Evolutionary conservation across 1,139 yeast genomes (phyloP).

Genomic region (Ogataea hybrid): DNA sequence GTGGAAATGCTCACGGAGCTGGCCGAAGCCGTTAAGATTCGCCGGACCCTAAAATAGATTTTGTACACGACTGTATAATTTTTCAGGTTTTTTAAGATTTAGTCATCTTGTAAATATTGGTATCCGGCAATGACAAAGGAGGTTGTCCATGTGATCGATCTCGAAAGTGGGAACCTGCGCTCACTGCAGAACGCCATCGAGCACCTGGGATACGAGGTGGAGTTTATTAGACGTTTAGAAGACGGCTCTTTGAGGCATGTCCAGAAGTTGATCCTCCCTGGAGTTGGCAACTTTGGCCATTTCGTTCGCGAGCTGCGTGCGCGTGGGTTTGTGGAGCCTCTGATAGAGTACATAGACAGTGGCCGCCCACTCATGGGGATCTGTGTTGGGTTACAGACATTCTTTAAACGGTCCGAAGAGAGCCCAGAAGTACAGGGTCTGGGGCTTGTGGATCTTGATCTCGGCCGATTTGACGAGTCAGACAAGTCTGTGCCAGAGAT

Average conservation of each 20-base stretch:
- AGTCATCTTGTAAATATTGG: not conserved
- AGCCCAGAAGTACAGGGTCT: slow-evolving; percentile 62
- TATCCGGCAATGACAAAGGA: slow-evolving; percentile 14
- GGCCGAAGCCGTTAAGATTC: slow-evolving; percentile 75
- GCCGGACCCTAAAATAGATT: slow-evolving; percentile 48
- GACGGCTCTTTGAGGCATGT: slow-evolving; percentile 48
- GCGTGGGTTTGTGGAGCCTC: slow-evolving; percentile 63
- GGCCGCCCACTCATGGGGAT: slow-evolving; percentile 93
- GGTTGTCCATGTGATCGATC: slow-evolving; percentile 77
- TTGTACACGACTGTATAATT: slow-evolving; percentile 7
- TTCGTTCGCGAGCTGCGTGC: slow-evolving; percentile 68
- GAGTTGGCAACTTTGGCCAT: slow-evolving; percentile 96
- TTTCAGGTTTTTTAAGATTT: not conserved
- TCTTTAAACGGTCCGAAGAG: slow-evolving; percentile 75
- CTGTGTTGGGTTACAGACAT: slow-evolving; percentile 91
- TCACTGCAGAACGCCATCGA: slow-evolving; percentile 86
- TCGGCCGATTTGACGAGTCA: slow-evolving; percentile 56
- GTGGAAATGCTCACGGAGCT: slow-evolving; percentile 74
- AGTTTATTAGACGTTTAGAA: slow-evolving; percentile 43
- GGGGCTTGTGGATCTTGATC: slow-evolving; percentile 45
- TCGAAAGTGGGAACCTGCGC: slow-evolving; percentile 92
- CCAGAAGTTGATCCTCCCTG: slow-evolving; percentile 71
- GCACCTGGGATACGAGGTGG: slow-evolving; percentile 64
- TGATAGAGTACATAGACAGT: slow-evolving; percentile 59
- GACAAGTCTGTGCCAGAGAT: slow-evolving; percentile 92